Percentiles rank a stretch among this genome's conserved stretches.
Evolutionary conservation across 352 stramenopile genomes (phyloP).

Genomic region (Globisporangium polare): DNA sequence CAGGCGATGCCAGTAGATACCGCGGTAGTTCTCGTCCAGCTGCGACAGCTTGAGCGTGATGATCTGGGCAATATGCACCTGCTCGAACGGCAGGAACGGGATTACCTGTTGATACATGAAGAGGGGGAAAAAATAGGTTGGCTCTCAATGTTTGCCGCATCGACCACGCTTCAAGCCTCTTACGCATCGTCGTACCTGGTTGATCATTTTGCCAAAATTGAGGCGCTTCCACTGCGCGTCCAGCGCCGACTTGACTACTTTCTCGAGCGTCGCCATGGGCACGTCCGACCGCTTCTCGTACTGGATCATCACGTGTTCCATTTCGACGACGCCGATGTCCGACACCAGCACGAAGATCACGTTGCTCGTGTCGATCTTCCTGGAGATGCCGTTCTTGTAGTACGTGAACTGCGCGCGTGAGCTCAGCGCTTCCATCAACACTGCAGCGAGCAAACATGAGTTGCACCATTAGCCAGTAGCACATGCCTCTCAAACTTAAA

Average conservation of each 20-base stretch:
- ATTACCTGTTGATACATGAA: slow-evolving; percentile 54
- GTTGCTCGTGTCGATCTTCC: slow-evolving; percentile 72
- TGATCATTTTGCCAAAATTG: slow-evolving; percentile 88
- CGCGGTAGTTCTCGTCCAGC: slow-evolving; percentile 67
- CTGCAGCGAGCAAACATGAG: slow-evolving; percentile 19
- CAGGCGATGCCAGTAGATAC: slow-evolving; percentile 72
- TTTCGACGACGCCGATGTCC: slow-evolving; percentile 82
- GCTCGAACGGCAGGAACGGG: slow-evolving; percentile 88
- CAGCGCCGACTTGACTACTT: slow-evolving; percentile 73
- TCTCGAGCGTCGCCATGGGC: slow-evolving; percentile 55
- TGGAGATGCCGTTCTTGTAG: slow-evolving; percentile 67
- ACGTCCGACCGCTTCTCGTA: slow-evolving; percentile 69
- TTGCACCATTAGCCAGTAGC: background rate
- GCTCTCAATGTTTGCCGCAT: too few species aligned
- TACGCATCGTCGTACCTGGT: too few species aligned
- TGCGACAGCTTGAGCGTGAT: slow-evolving; percentile 78
- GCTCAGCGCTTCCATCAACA: slow-evolving; percentile 74
- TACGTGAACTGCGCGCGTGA: slow-evolving; percentile 66
- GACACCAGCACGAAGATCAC: slow-evolving; percentile 90
- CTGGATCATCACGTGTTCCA: slow-evolving; percentile 86
- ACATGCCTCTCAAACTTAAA: background rate
- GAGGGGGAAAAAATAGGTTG: too few species aligned
- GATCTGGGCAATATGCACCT: slow-evolving; percentile 71
- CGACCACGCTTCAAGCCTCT: too few species aligned
- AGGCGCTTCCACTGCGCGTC: slow-evolving; percentile 86